phyloP scores from a whole-genome alignment of 2,329 filamentous ascomycete genomes.

The Geosmithia morbida region DNA sequence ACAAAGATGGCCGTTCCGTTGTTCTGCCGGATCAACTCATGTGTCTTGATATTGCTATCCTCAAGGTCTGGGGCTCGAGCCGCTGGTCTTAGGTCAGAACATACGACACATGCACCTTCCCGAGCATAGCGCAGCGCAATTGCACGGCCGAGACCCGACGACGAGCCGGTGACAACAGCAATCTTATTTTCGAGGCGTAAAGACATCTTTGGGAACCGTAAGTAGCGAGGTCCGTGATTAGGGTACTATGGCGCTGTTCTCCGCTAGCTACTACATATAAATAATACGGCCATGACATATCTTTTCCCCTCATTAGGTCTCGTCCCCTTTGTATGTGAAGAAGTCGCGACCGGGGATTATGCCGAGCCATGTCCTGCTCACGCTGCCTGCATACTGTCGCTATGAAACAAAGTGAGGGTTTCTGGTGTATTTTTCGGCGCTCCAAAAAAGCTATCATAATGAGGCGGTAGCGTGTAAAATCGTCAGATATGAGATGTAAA shows the following conservation, averaged over 20 bases:
- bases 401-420: no score
- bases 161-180: constrained; percentile 2
- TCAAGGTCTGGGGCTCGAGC: constrained; percentile 6
- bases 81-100: constrained; percentile 19
- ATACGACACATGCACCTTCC: constrained; percentile 26
- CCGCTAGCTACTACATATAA: no score
- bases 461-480: neutral
- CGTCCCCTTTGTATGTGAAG: no score
- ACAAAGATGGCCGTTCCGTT: constrained; percentile 1
- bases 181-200: constrained; percentile 1
- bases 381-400: no score
- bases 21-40: constrained; percentile 1
- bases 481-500: neutral
- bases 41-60: neutral
- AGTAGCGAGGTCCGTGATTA: no score
- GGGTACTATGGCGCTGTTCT: no score
- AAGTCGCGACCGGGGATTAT: no score
- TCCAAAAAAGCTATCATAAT: no score
- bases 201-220: neutral
- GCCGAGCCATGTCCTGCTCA: no score
- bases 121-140: constrained; percentile 25
- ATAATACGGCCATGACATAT: no score
- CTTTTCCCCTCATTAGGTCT: no score
- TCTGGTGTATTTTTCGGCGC: no score
- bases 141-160: constrained; percentile 12